Percentiles rank a stretch among this genome's conserved stretches.
Conservation (phyloP, 2,329 filamentous ascomycete genomes). For the Graphiopsis chlorocephala region DNA sequence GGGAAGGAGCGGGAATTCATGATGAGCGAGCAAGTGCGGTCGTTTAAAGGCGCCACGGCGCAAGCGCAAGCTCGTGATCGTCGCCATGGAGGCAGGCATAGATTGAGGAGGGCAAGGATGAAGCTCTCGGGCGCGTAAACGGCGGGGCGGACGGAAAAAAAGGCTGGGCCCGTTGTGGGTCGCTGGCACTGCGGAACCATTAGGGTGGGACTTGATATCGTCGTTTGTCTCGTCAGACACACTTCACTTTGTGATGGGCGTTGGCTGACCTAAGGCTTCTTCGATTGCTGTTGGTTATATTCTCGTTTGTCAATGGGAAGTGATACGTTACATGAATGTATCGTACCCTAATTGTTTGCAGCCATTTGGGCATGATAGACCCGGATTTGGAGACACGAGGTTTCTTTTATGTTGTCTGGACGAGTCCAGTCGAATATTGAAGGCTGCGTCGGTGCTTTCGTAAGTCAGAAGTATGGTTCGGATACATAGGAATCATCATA, state of each 20-base stretch:
- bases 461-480: neutral
- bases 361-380: neutral
- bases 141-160: neutral
- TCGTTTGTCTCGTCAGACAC: neutral
- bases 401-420: neutral
- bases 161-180: slow-evolving; percentile 5
- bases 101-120: neutral
- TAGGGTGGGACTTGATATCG: neutral
- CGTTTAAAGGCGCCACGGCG: slow-evolving; percentile 12
- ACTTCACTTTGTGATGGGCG: neutral
- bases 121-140: neutral
- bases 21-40: slow-evolving; percentile 4
- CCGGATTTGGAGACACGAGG: neutral
- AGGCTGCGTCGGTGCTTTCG: neutral
- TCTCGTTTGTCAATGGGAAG: neutral
- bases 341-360: neutral
- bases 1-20: neutral
- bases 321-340: neutral
- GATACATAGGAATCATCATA: neutral
- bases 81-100: neutral
- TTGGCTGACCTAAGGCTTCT: neutral
- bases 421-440: neutral
- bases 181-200: neutral
- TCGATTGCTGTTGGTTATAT: neutral
- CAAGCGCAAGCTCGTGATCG: slow-evolving; percentile 4